phyloP scores from a whole-genome alignment of 2,329 filamentous ascomycete species.

The Talaromyces funiculosus region DNA sequence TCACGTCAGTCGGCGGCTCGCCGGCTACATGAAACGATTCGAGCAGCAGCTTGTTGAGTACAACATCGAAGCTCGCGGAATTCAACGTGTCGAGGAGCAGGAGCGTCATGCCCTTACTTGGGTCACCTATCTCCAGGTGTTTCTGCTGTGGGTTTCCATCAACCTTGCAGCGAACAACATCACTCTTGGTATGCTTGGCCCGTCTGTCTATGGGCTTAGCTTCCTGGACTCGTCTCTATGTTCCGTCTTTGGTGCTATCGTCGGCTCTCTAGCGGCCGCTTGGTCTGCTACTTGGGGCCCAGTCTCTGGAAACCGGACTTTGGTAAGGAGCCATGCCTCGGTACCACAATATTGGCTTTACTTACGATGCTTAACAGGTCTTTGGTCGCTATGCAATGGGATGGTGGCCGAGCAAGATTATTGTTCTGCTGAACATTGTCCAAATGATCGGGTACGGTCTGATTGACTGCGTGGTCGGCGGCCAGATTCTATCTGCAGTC shows the following conservation, averaged over 20 bases:
- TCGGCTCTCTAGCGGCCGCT: constrained; percentile 51
- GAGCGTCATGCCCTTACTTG: constrained; percentile 50
- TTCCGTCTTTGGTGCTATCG: constrained; percentile 52
- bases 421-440: constrained; percentile 58
- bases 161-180: constrained; percentile 61
- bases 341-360: not conserved
- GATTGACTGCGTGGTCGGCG: constrained; percentile 61
- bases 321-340: constrained; percentile 37
- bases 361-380: constrained; percentile 31
- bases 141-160: constrained; percentile 57
- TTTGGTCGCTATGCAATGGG: constrained; percentile 59
- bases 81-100: constrained; percentile 51
- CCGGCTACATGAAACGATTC: constrained; percentile 29
- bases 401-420: constrained; percentile 60
- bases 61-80: constrained; percentile 54
- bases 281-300: constrained; percentile 61
- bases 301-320: constrained; percentile 55
- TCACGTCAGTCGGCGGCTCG: constrained; percentile 23
- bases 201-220: constrained; percentile 52
- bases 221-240: constrained; percentile 54
- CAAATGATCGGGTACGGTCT: constrained; percentile 58
- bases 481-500: constrained; percentile 63
- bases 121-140: constrained; percentile 52
- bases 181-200: constrained; percentile 59
- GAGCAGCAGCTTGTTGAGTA: constrained; percentile 39